Evolutionary conservation across 768 basidiomycete species (phyloP).

Genomic region (Hericium rajendrae): DNA sequence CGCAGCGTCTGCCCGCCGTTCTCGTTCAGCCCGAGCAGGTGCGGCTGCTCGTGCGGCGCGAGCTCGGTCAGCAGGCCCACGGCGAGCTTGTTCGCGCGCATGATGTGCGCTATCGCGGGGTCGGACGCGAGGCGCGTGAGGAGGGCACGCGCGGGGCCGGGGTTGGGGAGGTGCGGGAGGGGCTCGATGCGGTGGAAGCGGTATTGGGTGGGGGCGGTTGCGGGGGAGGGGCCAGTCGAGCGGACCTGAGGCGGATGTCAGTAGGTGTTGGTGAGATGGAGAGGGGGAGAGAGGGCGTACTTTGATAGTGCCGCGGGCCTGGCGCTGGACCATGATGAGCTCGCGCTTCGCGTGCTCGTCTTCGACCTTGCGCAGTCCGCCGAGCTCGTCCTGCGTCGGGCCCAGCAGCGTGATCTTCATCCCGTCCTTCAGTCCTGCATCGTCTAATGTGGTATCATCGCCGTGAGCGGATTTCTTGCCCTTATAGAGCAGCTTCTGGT

Average conservation of each 20-base stretch:
- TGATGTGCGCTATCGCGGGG: conserved; percentile 59
- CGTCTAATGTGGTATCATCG: conserved; percentile 20
- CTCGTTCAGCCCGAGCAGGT: conserved; percentile 59
- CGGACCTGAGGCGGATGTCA: conserved; percentile 33
- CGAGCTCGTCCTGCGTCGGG: conserved; percentile 48
- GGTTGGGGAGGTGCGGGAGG: conserved; percentile 54
- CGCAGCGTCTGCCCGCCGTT: conserved; percentile 55
- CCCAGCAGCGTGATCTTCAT: conserved; percentile 65
- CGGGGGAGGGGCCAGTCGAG: conserved; percentile 36
- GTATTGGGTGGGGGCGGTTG: conserved; percentile 25
- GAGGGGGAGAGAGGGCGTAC: conserved; percentile 26
- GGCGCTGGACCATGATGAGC: conserved; percentile 48
- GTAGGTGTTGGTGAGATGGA: background rate
- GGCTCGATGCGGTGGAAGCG: conserved; percentile 59
- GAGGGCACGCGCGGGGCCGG: conserved; percentile 42
- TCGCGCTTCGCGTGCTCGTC: conserved; percentile 48
- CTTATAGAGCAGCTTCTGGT: conserved; percentile 68
- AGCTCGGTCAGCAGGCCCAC: conserved; percentile 69
- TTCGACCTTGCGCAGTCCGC: conserved; percentile 44
- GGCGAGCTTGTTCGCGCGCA: conserved; percentile 59
- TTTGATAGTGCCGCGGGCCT: conserved; percentile 47
- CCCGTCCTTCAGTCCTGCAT: conserved; percentile 55
- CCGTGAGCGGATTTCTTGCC: conserved; percentile 41
- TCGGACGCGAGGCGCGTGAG: conserved; percentile 57
- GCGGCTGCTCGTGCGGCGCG: conserved; percentile 66